phyloP scores from a whole-genome alignment of 2,329 filamentous ascomycete genomes.

The Capronia coronata region DNA sequence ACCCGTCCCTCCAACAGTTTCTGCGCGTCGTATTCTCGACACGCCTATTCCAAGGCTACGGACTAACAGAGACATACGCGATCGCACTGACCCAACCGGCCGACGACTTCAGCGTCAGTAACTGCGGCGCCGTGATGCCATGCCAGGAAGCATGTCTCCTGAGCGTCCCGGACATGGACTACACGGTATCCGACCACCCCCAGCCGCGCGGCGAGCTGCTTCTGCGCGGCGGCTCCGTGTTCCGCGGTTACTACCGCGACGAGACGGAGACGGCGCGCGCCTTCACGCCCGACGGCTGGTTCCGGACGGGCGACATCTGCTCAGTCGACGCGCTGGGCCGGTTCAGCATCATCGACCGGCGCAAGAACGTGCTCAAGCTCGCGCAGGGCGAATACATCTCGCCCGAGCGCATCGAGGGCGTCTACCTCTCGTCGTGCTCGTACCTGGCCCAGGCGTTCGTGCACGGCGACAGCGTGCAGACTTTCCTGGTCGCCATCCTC shows the following conservation, averaged over 20 bases:
- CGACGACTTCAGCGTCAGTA: slow-evolving; percentile 68
- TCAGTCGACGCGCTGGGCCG: slow-evolving; percentile 77
- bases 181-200: slow-evolving; percentile 79
- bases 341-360: slow-evolving; percentile 88
- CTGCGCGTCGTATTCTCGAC: slow-evolving; percentile 75
- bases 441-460: slow-evolving; percentile 77
- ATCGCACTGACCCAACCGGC: slow-evolving; percentile 62
- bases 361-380: slow-evolving; percentile 99
- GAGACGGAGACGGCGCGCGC: slow-evolving; percentile 76
- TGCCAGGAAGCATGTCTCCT: slow-evolving; percentile 69
- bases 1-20: slow-evolving; percentile 82
- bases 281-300: slow-evolving; percentile 87
- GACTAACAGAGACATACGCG: slow-evolving; percentile 89
- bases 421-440: slow-evolving; percentile 74
- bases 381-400: slow-evolving; percentile 97
- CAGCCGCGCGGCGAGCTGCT: slow-evolving; percentile 85
- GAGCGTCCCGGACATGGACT: slow-evolving; percentile 92
- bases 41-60: slow-evolving; percentile 80
- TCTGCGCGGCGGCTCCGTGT: slow-evolving; percentile 70
- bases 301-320: slow-evolving; percentile 90
- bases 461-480: slow-evolving; percentile 80
- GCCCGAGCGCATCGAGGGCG: slow-evolving; percentile 93
- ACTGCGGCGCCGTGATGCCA: slow-evolving; percentile 68
- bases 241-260: slow-evolving; percentile 86
- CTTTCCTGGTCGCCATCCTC: slow-evolving; percentile 76